phyloP scores from a whole-genome alignment of 768 basidiomycete species.

The Austroboletus eburneus region DNA sequence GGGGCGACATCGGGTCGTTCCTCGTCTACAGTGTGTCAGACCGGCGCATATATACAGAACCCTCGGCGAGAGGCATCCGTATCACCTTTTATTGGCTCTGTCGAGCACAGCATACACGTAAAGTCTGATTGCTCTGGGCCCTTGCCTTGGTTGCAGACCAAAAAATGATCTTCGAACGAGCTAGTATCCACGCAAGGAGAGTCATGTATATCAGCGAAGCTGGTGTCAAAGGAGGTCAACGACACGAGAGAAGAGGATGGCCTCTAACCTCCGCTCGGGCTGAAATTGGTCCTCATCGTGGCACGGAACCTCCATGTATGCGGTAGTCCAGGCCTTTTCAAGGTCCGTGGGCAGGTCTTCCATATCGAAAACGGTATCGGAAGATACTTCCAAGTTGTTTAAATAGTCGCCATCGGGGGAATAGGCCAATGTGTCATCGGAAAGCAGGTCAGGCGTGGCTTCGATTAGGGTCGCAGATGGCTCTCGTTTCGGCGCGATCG shows the following conservation, averaged over 20 bases:
- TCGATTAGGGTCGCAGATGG: slow-evolving; percentile 3
- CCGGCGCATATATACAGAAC: slow-evolving; percentile 15
- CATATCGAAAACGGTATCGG: slow-evolving; percentile 19
- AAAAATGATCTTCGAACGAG: background rate
- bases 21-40: slow-evolving; percentile 17
- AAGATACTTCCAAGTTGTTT: slow-evolving; percentile 16
- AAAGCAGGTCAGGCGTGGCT: slow-evolving; percentile 7
- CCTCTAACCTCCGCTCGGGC: slow-evolving; percentile 15
- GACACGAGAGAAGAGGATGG: background rate
- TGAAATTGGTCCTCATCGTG: background rate
- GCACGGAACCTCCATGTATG: slow-evolving; percentile 13
- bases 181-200: too few relatives aligned
- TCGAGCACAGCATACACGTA: slow-evolving; percentile 21
- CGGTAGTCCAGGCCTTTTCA: background rate
- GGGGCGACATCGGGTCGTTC: background rate
- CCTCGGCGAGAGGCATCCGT: background rate
- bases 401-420: slow-evolving; percentile 2
- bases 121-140: slow-evolving; percentile 9
- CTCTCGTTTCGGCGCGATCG: slow-evolving; percentile 8
- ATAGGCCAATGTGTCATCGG: slow-evolving; percentile 24
- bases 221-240: slow-evolving; percentile 14
- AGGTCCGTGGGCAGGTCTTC: background rate
- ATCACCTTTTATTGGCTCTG: slow-evolving; percentile 18
- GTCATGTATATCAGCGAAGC: background rate
- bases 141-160: slow-evolving; percentile 19